Percentiles rank a stretch among this genome's conserved stretches.
phyloP scores from a whole-genome alignment of 225 moss, liverwort and hornwort genomes.

The Straminergon stramineum region DNA sequence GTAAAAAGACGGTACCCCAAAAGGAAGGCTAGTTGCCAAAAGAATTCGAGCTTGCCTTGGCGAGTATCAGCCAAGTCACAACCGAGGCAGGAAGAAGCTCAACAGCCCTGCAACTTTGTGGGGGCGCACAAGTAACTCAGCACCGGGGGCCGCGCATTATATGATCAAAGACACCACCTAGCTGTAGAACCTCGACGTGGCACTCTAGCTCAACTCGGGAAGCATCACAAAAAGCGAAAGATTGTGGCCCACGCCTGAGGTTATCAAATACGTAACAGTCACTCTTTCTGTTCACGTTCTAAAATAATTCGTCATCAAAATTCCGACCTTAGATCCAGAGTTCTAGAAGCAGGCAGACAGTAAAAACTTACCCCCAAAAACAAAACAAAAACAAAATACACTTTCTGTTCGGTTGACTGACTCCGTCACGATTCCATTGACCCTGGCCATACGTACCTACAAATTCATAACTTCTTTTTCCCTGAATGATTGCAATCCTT shows the following conservation, averaged over 20 bases:
- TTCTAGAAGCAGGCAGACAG: background rate
- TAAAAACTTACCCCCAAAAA: background rate
- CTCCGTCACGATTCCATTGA: background rate
- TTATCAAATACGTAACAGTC: background rate
- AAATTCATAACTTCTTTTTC: background rate
- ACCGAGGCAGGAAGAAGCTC: background rate
- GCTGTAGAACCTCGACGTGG: background rate
- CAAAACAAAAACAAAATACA: too few species aligned
- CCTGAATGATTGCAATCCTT: background rate
- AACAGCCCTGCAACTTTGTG: background rate
- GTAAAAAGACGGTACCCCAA: background rate
- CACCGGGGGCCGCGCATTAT: background rate
- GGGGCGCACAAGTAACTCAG: background rate
- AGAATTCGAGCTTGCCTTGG: background rate
- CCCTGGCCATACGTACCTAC: background rate
- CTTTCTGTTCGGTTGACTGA: background rate
- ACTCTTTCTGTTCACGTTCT: background rate
- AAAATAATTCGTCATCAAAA: background rate
- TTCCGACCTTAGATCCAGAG: background rate
- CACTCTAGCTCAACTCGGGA: background rate
- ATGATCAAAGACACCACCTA: background rate
- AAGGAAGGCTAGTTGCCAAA: background rate
- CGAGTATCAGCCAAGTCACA: background rate
- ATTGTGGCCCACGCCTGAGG: conserved; percentile 5
- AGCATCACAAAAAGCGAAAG: background rate